phyloP scores from a whole-genome alignment of 345 rosid genomes.

The Gossypium australe region DNA sequence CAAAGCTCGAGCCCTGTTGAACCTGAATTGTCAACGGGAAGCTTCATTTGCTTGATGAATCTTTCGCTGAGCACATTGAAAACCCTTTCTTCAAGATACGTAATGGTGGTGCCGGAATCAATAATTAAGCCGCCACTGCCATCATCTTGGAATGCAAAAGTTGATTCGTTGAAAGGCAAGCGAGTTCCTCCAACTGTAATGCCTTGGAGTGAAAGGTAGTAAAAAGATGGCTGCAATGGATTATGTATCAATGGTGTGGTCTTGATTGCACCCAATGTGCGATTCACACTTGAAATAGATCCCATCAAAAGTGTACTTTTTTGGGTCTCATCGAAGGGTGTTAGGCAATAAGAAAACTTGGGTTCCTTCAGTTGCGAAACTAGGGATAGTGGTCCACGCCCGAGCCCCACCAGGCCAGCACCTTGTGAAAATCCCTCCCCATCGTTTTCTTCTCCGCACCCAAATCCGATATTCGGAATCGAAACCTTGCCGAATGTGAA shows the following conservation, averaged over 20 bases:
- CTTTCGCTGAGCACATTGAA: conserved; percentile 45
- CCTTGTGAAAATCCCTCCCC: conserved; percentile 86
- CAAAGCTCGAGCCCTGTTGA: conserved; percentile 80
- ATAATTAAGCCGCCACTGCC: conserved; percentile 87
- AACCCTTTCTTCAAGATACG: conserved; percentile 57
- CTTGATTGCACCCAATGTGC: conserved; percentile 15
- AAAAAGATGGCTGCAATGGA: conserved; percentile 72
- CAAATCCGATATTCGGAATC: conserved; percentile 56
- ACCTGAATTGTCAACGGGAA: conserved; percentile 46
- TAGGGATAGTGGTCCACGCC: conserved; percentile 70
- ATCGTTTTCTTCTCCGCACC: conserved; percentile 75
- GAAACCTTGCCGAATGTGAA: conserved; percentile 57
- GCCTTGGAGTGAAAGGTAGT: conserved; percentile 81
- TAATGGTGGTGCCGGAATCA: conserved; percentile 89
- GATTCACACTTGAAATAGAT: conserved; percentile 29
- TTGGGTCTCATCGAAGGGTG: conserved; percentile 50
- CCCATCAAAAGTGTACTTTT: conserved; percentile 70
- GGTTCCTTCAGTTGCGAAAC: conserved; percentile 74
- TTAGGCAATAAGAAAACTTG: conserved; percentile 75
- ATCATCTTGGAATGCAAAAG: conserved; percentile 56
- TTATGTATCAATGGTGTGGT: conserved; percentile 58
- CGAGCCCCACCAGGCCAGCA: conserved; percentile 86
- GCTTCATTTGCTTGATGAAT: conserved; percentile 44
- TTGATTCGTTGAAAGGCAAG: conserved; percentile 57
- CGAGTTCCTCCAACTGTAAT: conserved; percentile 67